phyloP scores from a whole-genome alignment of 148 eudicot species.

The Salicornia ramosissima region DNA sequence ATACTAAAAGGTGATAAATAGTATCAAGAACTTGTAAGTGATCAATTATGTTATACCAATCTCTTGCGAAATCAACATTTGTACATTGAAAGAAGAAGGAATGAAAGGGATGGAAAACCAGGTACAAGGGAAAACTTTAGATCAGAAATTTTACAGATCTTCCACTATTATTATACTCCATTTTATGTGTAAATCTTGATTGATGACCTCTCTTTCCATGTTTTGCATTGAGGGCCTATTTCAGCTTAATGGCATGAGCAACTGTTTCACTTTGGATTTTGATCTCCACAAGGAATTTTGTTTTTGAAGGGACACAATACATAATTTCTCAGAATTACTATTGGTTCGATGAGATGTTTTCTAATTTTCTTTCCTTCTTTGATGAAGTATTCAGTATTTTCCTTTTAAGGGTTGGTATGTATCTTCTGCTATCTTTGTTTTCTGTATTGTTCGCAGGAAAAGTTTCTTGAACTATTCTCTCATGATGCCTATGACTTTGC shows the following conservation, averaged over 20 bases:
- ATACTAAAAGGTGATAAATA: background rate
- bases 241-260: background rate
- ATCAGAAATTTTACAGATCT: too few species aligned
- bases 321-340: background rate
- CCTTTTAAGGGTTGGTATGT: background rate
- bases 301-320: background rate
- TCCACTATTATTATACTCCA: too few species aligned
- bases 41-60: background rate
- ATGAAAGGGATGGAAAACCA: background rate
- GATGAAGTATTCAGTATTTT: too few species aligned
- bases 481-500: slow-evolving; percentile 59
- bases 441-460: slow-evolving; percentile 48
- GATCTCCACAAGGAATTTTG: background rate
- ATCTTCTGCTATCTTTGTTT: background rate
- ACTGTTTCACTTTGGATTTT: background rate
- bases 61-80: background rate
- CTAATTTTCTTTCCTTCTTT: background rate
- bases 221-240: background rate
- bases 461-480: slow-evolving; percentile 56
- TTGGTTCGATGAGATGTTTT: background rate
- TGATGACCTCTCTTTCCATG: background rate
- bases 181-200: background rate
- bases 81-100: background rate
- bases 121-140: background rate
- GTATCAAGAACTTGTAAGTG: background rate